Percentiles rank a stretch among this genome's conserved stretches.
These are phyloP conservation scores for Flaveria ramosissima DNA, from an alignment of 129 eudicot species.

Conservation along the genomic window DNA sequence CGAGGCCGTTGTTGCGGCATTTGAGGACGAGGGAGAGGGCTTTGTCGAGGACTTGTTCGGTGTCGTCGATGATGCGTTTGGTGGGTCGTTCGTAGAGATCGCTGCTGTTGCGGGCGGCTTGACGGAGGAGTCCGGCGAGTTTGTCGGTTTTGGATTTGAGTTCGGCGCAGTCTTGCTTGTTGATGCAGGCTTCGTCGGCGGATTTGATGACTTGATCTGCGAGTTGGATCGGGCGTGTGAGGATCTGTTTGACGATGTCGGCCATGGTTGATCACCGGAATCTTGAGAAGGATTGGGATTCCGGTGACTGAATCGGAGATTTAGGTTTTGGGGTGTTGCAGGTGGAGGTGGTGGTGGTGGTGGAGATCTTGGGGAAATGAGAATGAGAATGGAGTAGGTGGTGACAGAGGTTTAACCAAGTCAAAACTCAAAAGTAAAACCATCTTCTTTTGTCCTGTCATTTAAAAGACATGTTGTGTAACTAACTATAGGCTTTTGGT, in stretches of 20 bases:
- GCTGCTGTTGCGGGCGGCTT: conserved; percentile 48
- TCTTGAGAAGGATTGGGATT: conserved; percentile 17
- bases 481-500: neutral
- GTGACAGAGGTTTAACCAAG: conserved; percentile 9
- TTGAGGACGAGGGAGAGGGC: conserved; percentile 35
- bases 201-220: conserved; percentile 44
- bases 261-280: conserved; percentile 30
- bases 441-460: neutral
- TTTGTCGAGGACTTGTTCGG: conserved; percentile 45
- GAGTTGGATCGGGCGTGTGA: conserved; percentile 43
- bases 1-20: conserved; percentile 42
- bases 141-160: conserved; percentile 45
- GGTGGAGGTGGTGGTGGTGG: conserved; percentile 7
- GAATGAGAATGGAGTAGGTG: neutral
- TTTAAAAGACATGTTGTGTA: neutral
- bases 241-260: conserved; percentile 45
- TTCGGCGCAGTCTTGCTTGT: conserved; percentile 45
- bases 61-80: conserved; percentile 46
- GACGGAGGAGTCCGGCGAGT: conserved; percentile 41
- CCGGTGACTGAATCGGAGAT: neutral
- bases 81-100: conserved; percentile 49
- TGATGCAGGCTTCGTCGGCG: conserved; percentile 36
- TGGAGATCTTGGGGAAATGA: neutral
- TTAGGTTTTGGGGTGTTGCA: neutral
- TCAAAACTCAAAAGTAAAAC: conserved; percentile 10